Conservation (phyloP, 441 rosid species). For the Gossypium schwendimanii region DNA sequence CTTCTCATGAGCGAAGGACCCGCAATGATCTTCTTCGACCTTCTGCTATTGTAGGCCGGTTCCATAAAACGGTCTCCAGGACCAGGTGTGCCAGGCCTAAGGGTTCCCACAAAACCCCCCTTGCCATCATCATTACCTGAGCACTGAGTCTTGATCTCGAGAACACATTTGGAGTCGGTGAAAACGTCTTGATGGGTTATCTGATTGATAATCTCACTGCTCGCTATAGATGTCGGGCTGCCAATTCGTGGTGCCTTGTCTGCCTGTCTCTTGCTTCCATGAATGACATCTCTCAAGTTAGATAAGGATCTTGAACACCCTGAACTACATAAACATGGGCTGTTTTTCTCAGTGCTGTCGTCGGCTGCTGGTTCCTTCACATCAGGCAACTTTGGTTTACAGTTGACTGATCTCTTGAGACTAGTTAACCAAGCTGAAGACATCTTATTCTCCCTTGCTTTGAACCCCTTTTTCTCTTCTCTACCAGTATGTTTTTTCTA, state of each 20-base stretch:
- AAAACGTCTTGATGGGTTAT: slow-evolving; percentile 83
- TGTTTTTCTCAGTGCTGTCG: slow-evolving; percentile 21
- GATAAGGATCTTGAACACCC: slow-evolving; percentile 95
- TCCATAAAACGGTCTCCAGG: slow-evolving; percentile 27
- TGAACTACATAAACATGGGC: slow-evolving; percentile 37
- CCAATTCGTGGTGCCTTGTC: slow-evolving; percentile 74
- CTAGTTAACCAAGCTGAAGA: slow-evolving; percentile 37
- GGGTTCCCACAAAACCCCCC: slow-evolving; percentile 53
- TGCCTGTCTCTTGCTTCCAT: slow-evolving; percentile 85
- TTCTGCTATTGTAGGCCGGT: slow-evolving; percentile 26
- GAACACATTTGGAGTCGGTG: slow-evolving; percentile 82
- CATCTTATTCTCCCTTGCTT: slow-evolving; percentile 26
- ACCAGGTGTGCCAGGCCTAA: slow-evolving; percentile 87
- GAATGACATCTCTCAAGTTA: slow-evolving; percentile 87
- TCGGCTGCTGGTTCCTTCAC: slow-evolving; percentile 29
- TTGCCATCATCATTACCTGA: slow-evolving; percentile 19
- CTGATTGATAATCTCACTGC: slow-evolving; percentile 92
- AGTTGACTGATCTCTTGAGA: slow-evolving; percentile 43
- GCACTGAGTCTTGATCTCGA: slow-evolving; percentile 64
- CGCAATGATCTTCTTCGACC: slow-evolving; percentile 20
- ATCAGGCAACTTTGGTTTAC: slow-evolving; percentile 39
- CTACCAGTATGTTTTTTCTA: background rate
- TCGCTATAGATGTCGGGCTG: slow-evolving; percentile 91
- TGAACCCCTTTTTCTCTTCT: background rate
- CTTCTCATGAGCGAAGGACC: slow-evolving; percentile 7